Base-by-base conservation (phyloP, 1,139 yeast genomes). In the Geotrichum klebahnii region DNA sequence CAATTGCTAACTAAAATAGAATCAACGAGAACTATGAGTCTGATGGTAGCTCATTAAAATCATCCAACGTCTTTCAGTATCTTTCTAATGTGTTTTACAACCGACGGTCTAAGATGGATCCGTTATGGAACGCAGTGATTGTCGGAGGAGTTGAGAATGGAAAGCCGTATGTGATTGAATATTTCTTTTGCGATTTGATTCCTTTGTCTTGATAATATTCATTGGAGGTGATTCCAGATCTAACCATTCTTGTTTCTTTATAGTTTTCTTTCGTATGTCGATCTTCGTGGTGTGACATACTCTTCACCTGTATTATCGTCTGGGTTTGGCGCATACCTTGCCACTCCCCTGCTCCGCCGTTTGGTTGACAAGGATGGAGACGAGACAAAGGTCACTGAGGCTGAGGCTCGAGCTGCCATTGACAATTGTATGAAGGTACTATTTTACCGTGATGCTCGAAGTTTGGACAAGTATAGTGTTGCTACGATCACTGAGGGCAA, bases 251-350 rank as follows among this genome's bases (percentile, higher is more conserved):
- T 37, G 29, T 8, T 38, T 14, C 29, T 40, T 28, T 10, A 26
- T 26, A 40, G 44, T 48, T 86, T 85, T 62, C 75, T 92, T 62
- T 82, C 83, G 59, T 90, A 86, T 64, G 95, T 89, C 44, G 97
- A 94, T 67, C 74, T 94, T 56, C 76, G 89, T 53, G 99, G 99
- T 43, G 96, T 90, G 19, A 79, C 95, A 0, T 94, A 86, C 68
- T 78, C 87, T 6, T 78, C 97, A 0, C 95, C 96, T 31, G 77
- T 95, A 2, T 73, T 94, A 55, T 96, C 97, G 45, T 90, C 98
- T 1, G 99, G 99, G 1, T 92, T 90, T 67, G 99, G 98, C 52
- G 84, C 95, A 10, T 92, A 94, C 68, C 75, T 94, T 68, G 98
- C 98, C 3, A 72, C 89, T 40, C 99, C 99, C 32, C 73, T 94